Percentiles rank a stretch among this genome's conserved stretches.
phyloP scores from a whole-genome alignment of 148 eudicot species.

The Persicaria maculosa region DNA sequence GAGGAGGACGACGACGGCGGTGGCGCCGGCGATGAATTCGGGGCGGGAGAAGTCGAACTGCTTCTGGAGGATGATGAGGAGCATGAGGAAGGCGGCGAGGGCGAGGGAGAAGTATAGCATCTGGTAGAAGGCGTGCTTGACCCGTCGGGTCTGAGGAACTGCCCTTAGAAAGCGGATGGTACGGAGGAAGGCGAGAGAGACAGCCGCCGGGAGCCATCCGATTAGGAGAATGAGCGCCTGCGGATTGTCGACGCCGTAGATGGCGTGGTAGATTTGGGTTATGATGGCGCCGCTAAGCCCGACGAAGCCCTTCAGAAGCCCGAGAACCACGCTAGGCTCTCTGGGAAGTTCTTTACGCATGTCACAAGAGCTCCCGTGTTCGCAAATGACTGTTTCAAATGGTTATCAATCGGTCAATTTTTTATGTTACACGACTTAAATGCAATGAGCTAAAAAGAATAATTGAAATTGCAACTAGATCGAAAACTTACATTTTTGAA shows the following conservation, averaged over 20 bases:
- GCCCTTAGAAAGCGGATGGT: constrained; percentile 27
- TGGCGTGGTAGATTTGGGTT: constrained; percentile 32
- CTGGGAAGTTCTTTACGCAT: constrained; percentile 42
- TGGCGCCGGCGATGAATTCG: constrained; percentile 24
- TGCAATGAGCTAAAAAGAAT: no score
- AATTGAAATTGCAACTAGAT: no score
- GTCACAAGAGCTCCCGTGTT: constrained; percentile 44
- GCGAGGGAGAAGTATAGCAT: constrained; percentile 35
- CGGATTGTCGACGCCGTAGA: constrained; percentile 23
- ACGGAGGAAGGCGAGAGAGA: constrained; percentile 26
- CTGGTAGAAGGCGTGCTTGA: constrained; percentile 28
- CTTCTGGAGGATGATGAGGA: constrained; percentile 30
- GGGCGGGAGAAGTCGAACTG: constrained; percentile 15
- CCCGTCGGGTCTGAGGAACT: constrained; percentile 18
- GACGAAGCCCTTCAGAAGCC: constrained; percentile 30
- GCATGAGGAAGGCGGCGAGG: constrained; percentile 35
- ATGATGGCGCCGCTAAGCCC: constrained; percentile 39
- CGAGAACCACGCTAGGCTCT: constrained; percentile 32
- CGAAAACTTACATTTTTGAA: no score
- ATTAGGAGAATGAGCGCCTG: constrained; percentile 30
- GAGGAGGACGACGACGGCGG: constrained; percentile 20
- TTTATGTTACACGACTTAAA: no score
- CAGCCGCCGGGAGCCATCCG: constrained; percentile 38
- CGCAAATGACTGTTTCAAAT: constrained; percentile 21
- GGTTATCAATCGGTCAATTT: no score